A percentile compares a stretch with the other conserved stretches of the same genome.
Conservation (phyloP, 2,329 filamentous ascomycete species). For the Immersiporthe knoxdaviesiana region DNA sequence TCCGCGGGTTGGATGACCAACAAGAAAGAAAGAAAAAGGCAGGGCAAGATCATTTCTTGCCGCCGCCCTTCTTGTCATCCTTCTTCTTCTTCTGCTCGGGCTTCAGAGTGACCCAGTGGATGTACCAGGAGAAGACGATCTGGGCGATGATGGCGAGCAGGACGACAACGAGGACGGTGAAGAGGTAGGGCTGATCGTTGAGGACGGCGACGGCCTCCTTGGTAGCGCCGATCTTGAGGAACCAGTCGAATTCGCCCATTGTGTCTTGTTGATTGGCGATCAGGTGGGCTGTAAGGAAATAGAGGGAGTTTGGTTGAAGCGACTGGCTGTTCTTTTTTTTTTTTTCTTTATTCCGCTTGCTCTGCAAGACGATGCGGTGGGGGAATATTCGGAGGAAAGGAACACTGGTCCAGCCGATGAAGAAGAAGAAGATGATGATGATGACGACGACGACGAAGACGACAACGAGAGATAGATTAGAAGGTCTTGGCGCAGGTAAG, state of each 20-base stretch:
- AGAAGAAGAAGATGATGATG: not conserved
- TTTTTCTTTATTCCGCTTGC: slow-evolving; percentile 26
- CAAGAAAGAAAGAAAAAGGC: not conserved
- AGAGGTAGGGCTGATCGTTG: slow-evolving; percentile 64
- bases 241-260: slow-evolving; percentile 61
- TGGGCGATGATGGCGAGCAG: slow-evolving; percentile 54
- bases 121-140: slow-evolving; percentile 57
- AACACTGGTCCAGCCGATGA: slow-evolving; percentile 29
- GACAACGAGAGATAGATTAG: not conserved
- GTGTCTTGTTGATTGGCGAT: slow-evolving; percentile 26
- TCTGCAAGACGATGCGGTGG: slow-evolving; percentile 22
- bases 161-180: slow-evolving; percentile 60
- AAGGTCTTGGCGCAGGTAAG: not conserved
- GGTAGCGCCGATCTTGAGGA: slow-evolving; percentile 60
- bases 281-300: not conserved
- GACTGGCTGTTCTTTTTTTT: no score
- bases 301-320: slow-evolving; percentile 8
- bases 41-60: slow-evolving; percentile 25
- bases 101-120: slow-evolving; percentile 63
- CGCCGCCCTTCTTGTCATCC: slow-evolving; percentile 30
- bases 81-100: slow-evolving; percentile 59
- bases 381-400: slow-evolving; percentile 28
- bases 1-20: not conserved
- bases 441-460: not conserved
- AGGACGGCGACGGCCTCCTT: slow-evolving; percentile 60